A percentile compares a stretch with the other conserved stretches of the same genome.
Evolutionary conservation across 1,284 basidiomycete genomes (phyloP).

Genomic region (Wolfiporia cocos): DNA sequence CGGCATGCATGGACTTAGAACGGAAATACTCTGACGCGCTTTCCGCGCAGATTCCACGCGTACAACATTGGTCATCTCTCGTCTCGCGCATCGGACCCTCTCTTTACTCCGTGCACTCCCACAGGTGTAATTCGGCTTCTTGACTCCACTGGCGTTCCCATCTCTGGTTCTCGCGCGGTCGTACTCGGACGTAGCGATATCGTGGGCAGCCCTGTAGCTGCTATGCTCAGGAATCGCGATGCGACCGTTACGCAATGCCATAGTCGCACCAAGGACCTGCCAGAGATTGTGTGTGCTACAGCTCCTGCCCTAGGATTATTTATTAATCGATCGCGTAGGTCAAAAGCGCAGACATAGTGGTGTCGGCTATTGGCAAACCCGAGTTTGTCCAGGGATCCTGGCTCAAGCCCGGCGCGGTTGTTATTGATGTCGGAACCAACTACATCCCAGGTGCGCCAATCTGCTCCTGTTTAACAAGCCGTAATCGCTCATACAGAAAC

Average conservation of each 20-base stretch:
- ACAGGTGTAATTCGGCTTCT: conserved; percentile 89
- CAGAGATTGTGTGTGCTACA: conserved; percentile 55
- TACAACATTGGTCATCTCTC: conserved; percentile 97
- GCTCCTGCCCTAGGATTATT: no score
- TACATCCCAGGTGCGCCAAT: conserved; percentile 84
- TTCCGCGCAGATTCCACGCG: conserved; percentile 80
- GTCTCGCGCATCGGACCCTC: conserved; percentile 85
- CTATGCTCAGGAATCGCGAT: conserved; percentile 85
- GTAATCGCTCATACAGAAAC: conserved; percentile 4
- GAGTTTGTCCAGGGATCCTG: conserved; percentile 91
- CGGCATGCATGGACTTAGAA: conserved; percentile 8
- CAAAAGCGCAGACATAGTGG: conserved; percentile 84
- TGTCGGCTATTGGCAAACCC: conserved; percentile 91
- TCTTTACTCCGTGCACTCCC: conserved; percentile 95
- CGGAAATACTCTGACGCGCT: conserved; percentile 1
- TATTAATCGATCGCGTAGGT: conserved; percentile 39
- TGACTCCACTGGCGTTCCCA: conserved; percentile 74
- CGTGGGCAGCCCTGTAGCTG: conserved; percentile 92
- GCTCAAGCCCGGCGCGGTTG: conserved; percentile 92
- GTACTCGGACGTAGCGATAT: conserved; percentile 98
- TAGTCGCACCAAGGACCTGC: conserved; percentile 80
- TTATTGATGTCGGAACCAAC: conserved; percentile 98
- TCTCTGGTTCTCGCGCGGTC: conserved; percentile 80
- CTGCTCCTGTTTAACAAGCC: no score
- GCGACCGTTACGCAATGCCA: conserved; percentile 99